Evolutionary conservation across 768 basidiomycete genomes (phyloP), one percentile per base, ranked within the genome.

Genomic region (Obba rivulosa): DNA sequence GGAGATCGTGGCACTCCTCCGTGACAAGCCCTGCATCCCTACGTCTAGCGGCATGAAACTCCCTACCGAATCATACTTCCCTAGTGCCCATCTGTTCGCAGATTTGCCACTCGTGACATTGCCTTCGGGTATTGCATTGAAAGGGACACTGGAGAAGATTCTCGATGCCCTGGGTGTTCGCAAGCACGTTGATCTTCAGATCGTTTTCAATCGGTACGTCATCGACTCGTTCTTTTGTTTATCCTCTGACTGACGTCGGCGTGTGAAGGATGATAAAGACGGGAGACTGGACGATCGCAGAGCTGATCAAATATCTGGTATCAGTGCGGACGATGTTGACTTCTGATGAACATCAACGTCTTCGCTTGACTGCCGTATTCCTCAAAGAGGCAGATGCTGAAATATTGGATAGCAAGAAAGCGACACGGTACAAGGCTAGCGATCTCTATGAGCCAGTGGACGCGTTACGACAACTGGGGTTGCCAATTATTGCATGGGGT

Each of bases 401-500:
- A 51, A 44, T 48, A 54, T 61, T 16, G 59, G 65, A 31, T 34
- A 23, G 0, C 52, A 52, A 11, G 57, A 49, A 40, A 57, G 39
- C 48, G 55, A 43, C 47, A 42, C 71, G 90, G 18, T 78, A 72
- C 57, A 81, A 73, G 36, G 88, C 92, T 0, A 69, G 74, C 28
- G 80, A 90, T 46, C 72, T 99, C 4, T 97, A 94, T 57, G 95
- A 97, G 60, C 95, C 96, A 1, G 54, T 74, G 1, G 83, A 85
- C 31, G 70, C 75, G 2, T 80, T 93, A 46, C 77, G 90, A 13
- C 72, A 78, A 42, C 69, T 98, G 5, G 78, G 79, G 8, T 67
- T 98, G 20, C 92, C 94, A 3, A 62, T 96, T 2, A 73, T 98
- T 37, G 91, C 92, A 56, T 99, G 95, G 95, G 85, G 87, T 1